Conservation (phyloP, 192 early-diverging fungal genomes). For the Backusella liffmaniae region DNA sequence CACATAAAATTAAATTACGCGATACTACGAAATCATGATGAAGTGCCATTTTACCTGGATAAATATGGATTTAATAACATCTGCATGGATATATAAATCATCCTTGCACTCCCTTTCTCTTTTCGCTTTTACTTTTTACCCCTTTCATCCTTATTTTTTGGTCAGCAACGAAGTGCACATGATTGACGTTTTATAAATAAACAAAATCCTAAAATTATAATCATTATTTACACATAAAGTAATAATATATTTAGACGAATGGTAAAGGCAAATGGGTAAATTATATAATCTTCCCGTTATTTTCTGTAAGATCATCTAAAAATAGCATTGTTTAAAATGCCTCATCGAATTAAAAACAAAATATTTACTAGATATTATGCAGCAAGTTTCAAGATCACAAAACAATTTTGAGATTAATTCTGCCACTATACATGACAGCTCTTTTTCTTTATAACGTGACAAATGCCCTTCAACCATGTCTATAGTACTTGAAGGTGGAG, state of each 20-base stretch:
- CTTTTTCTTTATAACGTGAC: not conserved
- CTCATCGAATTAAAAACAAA: not conserved
- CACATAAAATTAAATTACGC: not conserved
- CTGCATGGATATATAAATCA: not conserved
- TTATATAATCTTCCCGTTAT: not conserved
- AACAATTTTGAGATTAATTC: not conserved
- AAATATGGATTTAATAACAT: not conserved
- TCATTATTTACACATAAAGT: not conserved
- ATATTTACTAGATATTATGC: not conserved
- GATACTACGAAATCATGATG: not conserved
- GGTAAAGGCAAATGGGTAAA: too few relatives aligned
- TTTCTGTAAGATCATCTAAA: not conserved
- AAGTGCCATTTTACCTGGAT: not conserved
- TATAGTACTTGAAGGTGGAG: not conserved
- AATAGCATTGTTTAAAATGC: not conserved
- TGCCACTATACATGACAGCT: not conserved
- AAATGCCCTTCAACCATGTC: not conserved
- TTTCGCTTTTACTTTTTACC: not conserved
- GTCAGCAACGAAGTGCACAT: not conserved
- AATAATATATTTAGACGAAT: too few relatives aligned
- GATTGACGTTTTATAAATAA: not conserved
- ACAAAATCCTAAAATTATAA: not conserved
- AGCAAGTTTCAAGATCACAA: not conserved
- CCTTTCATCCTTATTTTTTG: not conserved
- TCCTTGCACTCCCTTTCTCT: not conserved